Evolutionary conservation across 2,329 filamentous ascomycete genomes (phyloP).

Genomic region (Byssochlamys sp.): DNA sequence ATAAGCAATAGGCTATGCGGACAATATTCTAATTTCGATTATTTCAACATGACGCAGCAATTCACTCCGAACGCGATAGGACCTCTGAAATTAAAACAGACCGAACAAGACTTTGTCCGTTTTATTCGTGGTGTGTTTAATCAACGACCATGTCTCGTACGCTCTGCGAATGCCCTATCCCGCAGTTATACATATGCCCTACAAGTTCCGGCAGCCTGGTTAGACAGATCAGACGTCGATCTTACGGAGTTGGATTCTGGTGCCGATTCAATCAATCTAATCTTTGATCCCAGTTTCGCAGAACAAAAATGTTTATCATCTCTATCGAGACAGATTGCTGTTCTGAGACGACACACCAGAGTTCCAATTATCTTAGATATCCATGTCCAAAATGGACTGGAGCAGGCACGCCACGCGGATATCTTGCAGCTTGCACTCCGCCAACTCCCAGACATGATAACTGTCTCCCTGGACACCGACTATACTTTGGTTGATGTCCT

Average conservation of each 20-base stretch:
- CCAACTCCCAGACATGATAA: slow-evolving; percentile 9
- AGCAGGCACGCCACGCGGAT: neutral
- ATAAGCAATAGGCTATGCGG: slow-evolving; percentile 26
- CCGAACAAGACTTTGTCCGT: slow-evolving; percentile 10
- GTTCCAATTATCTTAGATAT: slow-evolving; percentile 12
- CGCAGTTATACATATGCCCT: slow-evolving; percentile 12
- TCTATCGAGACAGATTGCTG: slow-evolving; percentile 8
- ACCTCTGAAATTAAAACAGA: slow-evolving; percentile 11
- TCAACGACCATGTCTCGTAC: slow-evolving; percentile 2
- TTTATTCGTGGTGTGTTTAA: slow-evolving; percentile 12
- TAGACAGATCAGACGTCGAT: neutral
- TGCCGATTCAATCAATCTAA: neutral
- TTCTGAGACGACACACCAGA: slow-evolving; percentile 8
- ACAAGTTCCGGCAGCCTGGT: slow-evolving; percentile 3
- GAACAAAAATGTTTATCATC: slow-evolving; percentile 5
- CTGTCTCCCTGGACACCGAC: slow-evolving; percentile 4
- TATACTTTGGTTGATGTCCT: slow-evolving; percentile 1
- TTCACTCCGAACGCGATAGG: neutral
- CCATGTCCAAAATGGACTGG: neutral
- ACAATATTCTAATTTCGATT: slow-evolving; percentile 16
- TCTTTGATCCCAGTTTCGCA: neutral
- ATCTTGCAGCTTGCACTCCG: slow-evolving; percentile 5
- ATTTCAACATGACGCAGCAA: slow-evolving; percentile 5
- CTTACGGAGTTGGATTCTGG: neutral
- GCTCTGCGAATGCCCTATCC: slow-evolving; percentile 9